Conservation (phyloP, 108 stramenopile species). For the Parmales sp. region DNA sequence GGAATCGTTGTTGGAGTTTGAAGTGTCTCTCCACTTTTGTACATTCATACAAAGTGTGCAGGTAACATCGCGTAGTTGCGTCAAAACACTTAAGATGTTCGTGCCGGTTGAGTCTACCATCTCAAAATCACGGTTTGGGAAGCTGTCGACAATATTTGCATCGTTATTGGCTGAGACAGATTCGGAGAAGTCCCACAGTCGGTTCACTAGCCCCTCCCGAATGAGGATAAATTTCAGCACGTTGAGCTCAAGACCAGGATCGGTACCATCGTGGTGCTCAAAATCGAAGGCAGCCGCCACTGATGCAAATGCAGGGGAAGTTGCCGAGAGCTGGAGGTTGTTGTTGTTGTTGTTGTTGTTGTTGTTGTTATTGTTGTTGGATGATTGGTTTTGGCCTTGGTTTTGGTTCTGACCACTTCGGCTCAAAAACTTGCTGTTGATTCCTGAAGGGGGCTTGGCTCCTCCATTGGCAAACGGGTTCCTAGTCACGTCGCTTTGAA, state of each 20-base stretch:
- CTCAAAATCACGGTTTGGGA: neutral
- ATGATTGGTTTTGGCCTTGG: neutral
- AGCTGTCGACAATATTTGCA: neutral
- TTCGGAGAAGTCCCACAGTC: conserved; percentile 14
- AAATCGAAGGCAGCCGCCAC: conserved; percentile 38
- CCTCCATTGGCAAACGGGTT: neutral
- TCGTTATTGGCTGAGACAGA: neutral
- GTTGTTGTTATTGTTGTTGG: neutral
- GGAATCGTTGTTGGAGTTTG: conserved; percentile 4
- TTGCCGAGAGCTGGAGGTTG: neutral
- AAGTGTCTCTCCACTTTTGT: conserved; percentile 20
- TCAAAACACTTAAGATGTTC: conserved; percentile 16
- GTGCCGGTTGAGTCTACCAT: neutral
- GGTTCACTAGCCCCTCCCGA: conserved; percentile 24
- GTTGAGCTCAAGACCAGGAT: conserved; percentile 24
- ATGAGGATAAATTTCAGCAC: conserved; percentile 31
- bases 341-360: neutral
- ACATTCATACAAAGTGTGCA: conserved; percentile 25
- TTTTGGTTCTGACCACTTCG: neutral
- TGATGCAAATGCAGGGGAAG: conserved; percentile 20
- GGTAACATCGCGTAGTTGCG: conserved; percentile 25
- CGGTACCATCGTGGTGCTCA: conserved; percentile 44
- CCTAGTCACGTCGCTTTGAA: neutral
- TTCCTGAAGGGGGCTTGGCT: neutral
- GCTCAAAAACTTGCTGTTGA: neutral